Percentiles rank a stretch among this genome's conserved stretches.
Evolutionary conservation across 2,329 filamentous ascomycete species (phyloP).

Genomic region (Calonectria multiphialidica): DNA sequence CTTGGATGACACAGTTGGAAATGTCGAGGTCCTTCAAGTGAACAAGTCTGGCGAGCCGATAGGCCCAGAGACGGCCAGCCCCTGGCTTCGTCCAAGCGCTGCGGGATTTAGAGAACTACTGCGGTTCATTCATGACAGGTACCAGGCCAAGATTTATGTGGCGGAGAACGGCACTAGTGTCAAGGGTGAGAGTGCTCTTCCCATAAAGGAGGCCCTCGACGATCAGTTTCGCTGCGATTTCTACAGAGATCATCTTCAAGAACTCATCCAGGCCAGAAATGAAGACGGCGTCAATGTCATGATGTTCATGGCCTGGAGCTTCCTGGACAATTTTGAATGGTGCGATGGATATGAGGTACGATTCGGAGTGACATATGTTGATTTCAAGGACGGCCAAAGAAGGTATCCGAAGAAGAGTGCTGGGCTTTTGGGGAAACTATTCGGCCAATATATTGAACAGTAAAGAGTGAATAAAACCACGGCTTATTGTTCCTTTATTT

Average conservation of each 20-base stretch:
- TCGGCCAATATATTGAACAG: no score
- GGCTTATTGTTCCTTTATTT: no score
- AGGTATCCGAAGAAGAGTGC: not conserved
- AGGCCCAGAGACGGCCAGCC: constrained; percentile 17
- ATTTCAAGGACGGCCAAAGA: not conserved
- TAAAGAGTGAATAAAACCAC: no score
- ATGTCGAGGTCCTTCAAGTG: constrained; percentile 24
- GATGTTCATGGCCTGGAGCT: not conserved
- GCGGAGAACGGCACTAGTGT: not conserved
- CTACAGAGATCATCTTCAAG: not conserved
- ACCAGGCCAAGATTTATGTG: not conserved
- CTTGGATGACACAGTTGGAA: constrained; percentile 25
- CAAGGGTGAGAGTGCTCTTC: not conserved
- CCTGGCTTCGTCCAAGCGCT: not conserved
- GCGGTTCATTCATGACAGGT: not conserved
- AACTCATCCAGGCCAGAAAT: not conserved
- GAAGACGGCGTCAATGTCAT: not conserved
- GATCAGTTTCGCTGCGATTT: not conserved
- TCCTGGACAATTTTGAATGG: not conserved
- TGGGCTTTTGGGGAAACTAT: no score
- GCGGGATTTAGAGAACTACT: not conserved
- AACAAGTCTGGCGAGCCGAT: constrained; percentile 19
- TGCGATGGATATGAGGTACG: not conserved
- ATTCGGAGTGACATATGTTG: not conserved
- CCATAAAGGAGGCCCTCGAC: not conserved